Evolutionary conservation across 192 early-diverging fungal genomes (phyloP).

Genomic region (Haplosporangium gracile): DNA sequence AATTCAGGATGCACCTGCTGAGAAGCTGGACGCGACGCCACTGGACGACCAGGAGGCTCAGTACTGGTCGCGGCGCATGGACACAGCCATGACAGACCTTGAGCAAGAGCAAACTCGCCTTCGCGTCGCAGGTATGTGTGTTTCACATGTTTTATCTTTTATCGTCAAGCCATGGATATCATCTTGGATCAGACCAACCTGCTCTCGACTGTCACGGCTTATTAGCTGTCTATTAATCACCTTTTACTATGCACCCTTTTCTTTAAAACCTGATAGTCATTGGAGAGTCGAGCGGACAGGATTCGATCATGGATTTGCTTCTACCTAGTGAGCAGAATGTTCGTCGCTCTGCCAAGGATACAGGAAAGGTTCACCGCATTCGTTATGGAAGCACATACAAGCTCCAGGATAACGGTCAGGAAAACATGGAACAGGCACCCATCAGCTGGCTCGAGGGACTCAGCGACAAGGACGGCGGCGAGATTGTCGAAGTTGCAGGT

Average conservation of each 20-base stretch:
- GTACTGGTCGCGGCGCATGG: conserved; percentile 50
- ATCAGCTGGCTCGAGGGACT: conserved; percentile 50
- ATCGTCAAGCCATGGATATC: neutral
- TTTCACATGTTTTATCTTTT: neutral
- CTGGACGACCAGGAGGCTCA: conserved; percentile 45
- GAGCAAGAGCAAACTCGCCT: conserved; percentile 27
- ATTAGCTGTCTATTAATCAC: neutral
- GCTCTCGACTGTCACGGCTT: neutral
- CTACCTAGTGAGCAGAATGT: conserved; percentile 32
- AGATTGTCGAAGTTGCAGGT: conserved; percentile 53
- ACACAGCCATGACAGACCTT: conserved; percentile 39
- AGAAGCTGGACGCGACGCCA: conserved; percentile 32
- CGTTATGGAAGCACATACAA: conserved; percentile 42
- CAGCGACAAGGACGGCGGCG: conserved; percentile 29
- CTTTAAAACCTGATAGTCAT: conserved; percentile 12
- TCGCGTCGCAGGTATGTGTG: conserved; percentile 28
- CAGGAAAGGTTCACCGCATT: conserved; percentile 47
- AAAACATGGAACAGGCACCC: conserved; percentile 41
- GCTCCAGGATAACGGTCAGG: conserved; percentile 23
- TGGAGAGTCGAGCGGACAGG: conserved; percentile 51
- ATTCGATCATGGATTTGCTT: conserved; percentile 47
- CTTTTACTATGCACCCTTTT: neutral
- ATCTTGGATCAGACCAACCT: neutral
- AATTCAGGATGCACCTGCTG: conserved; percentile 42
- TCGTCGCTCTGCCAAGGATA: conserved; percentile 45